These are phyloP conservation scores for Alternaria gansuensis DNA, from an alignment of 2,329 filamentous ascomycete species.

Conservation along the genomic window DNA sequence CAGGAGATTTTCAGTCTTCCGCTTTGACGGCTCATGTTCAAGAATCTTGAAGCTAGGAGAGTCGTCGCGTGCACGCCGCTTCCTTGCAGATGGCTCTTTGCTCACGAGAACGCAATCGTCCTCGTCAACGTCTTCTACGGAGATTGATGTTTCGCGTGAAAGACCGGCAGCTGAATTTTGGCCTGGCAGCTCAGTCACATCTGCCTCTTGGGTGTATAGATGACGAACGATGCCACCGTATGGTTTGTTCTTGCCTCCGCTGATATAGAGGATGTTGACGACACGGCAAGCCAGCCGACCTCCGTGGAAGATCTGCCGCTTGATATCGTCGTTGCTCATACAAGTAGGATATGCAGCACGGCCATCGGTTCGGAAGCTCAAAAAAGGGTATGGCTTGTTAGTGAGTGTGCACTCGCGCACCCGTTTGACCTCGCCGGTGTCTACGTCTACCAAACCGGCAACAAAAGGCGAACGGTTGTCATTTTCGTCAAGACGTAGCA, in stretches of 20 bases:
- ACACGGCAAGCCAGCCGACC: slow-evolving; percentile 10
- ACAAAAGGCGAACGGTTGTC: slow-evolving; percentile 7
- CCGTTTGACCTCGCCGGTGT: slow-evolving; percentile 1
- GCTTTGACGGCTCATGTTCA: neutral
- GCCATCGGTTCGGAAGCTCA: neutral
- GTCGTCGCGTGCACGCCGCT: neutral
- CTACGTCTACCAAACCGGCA: slow-evolving; percentile 9
- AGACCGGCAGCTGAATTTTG: neutral
- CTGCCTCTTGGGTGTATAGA: slow-evolving; percentile 12
- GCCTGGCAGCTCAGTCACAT: neutral
- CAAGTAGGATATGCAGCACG: neutral
- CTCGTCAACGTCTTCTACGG: neutral
- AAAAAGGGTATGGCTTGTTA: slow-evolving; percentile 10
- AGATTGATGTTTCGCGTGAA: neutral
- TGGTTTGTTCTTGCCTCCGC: neutral
- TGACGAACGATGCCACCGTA: slow-evolving; percentile 17
- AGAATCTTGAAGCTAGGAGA: neutral
- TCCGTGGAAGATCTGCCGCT: slow-evolving; percentile 8
- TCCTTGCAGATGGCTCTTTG: neutral
- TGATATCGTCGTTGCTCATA: slow-evolving; percentile 6
- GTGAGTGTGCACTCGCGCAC: slow-evolving; percentile 3
- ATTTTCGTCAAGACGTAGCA: slow-evolving; percentile 6
- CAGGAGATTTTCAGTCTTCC: neutral
- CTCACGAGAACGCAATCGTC: neutral
- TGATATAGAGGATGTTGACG: slow-evolving; percentile 5